Evolutionary conservation across 371 early-diverging fungal genomes (phyloP), one percentile per base, ranked within the genome.

Genomic region (Cladochytrium tenue): DNA sequence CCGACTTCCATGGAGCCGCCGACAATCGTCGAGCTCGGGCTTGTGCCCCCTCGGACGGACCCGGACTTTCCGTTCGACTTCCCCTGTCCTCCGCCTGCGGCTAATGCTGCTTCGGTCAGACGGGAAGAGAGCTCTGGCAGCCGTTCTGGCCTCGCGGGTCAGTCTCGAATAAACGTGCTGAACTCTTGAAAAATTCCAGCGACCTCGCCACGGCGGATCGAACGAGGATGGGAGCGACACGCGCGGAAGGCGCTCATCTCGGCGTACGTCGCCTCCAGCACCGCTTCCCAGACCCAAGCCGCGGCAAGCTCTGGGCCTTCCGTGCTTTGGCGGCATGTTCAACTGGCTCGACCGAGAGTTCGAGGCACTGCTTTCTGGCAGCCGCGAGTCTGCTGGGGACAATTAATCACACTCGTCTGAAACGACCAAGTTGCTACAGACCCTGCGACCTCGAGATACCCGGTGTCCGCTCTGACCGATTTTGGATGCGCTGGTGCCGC

Each of bases 41-140:
- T 90, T 32, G 65, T 71, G 13, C 89, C 89, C 0, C n/a, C n/a
- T n/a, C n/a, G n/a, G n/a, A 79, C 84, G 3, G 91, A 90, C 69
- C 91, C 91, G 30, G 91, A 90, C 64, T 90, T 90, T 65, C 90
- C 91, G 1, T 90, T 81, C 69, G 91, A 90, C 51, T 79, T 90
- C 51, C 83, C 83, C 20, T 55, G 75, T n/a, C n/a, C 81, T 90
- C 17, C 69, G 76, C 51, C 51, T 89, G 15, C 78, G 81, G 32
- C 64, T 90, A 3, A 63, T 53, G 23, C 71, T 89, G 23, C n/a
- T n/a, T 88, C 89, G 3, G 64, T 51, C 15, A 5, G 5, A 7
- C 27, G 50, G 23, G 50, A 55, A 20, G n/a, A n/a, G n/a, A 53
- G 34, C 17, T 34, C 59, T 23, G 62, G 33, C 15, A 20, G 43